Conservation (phyloP, 75 land plant species). For the Pinus taeda region DNA sequence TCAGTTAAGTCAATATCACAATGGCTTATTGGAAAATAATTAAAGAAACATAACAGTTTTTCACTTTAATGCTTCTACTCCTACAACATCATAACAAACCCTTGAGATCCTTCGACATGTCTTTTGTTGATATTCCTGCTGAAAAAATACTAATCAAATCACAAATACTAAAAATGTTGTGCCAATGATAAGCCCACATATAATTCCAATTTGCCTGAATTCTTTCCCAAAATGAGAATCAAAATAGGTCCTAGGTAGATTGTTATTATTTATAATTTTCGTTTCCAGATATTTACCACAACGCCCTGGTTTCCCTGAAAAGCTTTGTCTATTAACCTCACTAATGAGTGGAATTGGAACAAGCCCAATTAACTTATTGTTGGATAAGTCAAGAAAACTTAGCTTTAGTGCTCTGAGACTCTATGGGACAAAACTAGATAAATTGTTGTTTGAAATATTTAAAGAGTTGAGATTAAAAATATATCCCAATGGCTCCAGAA, state of each 20-base stretch:
- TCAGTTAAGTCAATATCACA: too few relatives aligned
- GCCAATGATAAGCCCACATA: constrained; percentile 4
- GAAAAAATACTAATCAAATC: background rate
- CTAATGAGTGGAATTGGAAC: constrained; percentile 54
- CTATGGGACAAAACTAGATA: constrained; percentile 66
- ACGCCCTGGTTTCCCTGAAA: constrained; percentile 57
- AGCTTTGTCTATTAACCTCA: constrained; percentile 30
- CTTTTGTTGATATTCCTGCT: too few relatives aligned
- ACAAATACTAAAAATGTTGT: background rate
- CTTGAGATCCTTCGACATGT: too few relatives aligned
- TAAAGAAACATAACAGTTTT: too few relatives aligned
- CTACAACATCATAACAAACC: too few relatives aligned
- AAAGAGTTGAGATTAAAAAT: constrained; percentile 48
- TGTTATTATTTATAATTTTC: background rate
- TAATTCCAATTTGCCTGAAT: constrained; percentile 16
- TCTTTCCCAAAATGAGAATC: background rate
- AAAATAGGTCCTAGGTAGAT: background rate
- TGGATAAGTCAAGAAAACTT: constrained; percentile 60
- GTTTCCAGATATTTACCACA: constrained; percentile 16
- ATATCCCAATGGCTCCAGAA: constrained; percentile 53
- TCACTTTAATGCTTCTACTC: too few relatives aligned
- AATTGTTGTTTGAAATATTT: constrained; percentile 58
- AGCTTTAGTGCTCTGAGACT: constrained; percentile 43
- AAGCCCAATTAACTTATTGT: constrained; percentile 68
- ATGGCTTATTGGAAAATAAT: too few relatives aligned